Evolutionary conservation across 768 basidiomycete genomes (phyloP), one percentile per base, ranked within the genome.

Genomic region (Podaxis rugospora): DNA sequence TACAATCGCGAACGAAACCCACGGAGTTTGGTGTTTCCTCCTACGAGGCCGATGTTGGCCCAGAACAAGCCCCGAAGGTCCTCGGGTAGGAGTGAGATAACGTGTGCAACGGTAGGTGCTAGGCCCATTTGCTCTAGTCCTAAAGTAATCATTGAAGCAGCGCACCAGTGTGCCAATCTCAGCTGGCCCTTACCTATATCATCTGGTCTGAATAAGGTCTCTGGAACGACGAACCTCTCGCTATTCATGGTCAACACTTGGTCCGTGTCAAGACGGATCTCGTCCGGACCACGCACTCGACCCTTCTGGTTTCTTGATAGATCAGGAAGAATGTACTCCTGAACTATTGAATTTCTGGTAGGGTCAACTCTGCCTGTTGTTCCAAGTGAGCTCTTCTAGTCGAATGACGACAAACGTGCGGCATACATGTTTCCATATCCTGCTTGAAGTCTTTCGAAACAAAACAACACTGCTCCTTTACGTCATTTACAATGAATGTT

Each of bases 51-150:
- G 63, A 98, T 94, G 71, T 98, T 93, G 36, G 86, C 86, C 94
- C 94, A 98, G 73, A 94, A 97, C 89, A 98, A 86, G 36, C 93
- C 95, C 65, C 88, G 92, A 25, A 95, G 66, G 66, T 95, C 93
- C 54, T 80, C 76, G 0, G 93, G 92, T 62, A 98, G 83, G 32
- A 82, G 73, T 0, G 82, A 78, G 68, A 98, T 93, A 60, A 89
- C 89, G 57, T 82, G 70, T 42, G 90, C 89, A 62, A 98, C 84
- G 10, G 88, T 85, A 58, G 81, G 82, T 37, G 92, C 78, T 28
- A 98, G 74, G 1, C 95, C 95, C 16, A 84, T 79, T 68, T 97
- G 95, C 10, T 87, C 83, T 44, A 98, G 72, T 5, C 93, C 95
- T 84, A 57, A 0, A 62, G 57, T 62, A 13, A 1, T 10, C 13